phyloP scores from a whole-genome alignment of 805 yeast genomes.

The Kuraishia hungarica region DNA sequence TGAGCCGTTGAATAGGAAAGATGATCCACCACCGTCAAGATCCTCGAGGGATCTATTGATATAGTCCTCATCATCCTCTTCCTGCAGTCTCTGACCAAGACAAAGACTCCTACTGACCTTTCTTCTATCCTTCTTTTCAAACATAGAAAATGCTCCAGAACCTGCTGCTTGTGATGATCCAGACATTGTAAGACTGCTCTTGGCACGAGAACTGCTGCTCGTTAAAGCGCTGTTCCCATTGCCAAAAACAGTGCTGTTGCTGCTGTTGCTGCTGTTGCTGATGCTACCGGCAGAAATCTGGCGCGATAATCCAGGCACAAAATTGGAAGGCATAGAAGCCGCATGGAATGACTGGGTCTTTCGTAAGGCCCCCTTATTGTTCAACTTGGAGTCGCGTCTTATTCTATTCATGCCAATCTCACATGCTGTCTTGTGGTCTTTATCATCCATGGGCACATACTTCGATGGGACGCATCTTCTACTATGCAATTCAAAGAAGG shows the following conservation, averaged over 20 bases:
- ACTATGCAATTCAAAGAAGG: constrained; percentile 54
- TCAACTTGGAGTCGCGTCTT: constrained; percentile 19
- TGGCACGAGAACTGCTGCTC: neutral
- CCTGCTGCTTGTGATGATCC: neutral
- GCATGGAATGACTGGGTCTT: constrained; percentile 28
- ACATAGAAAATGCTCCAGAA: neutral
- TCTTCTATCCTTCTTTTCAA: neutral
- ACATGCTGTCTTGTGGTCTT: constrained; percentile 35
- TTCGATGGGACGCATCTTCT: constrained; percentile 63
- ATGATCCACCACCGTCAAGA: neutral
- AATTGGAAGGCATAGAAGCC: neutral
- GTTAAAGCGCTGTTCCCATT: neutral
- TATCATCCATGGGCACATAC: constrained; percentile 82
- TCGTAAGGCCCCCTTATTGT: constrained; percentile 12
- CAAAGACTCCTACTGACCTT: neutral
- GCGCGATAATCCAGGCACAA: neutral
- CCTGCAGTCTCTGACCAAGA: neutral
- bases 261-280: too few relatives aligned
- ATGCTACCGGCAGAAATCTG: neutral
- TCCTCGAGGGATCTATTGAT: neutral
- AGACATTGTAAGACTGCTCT: neutral
- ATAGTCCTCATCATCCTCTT: neutral
- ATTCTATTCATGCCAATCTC: constrained; percentile 33
- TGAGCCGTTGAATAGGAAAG: neutral
- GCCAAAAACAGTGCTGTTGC: neutral